These are phyloP conservation scores for Fusarium continuum DNA, from an alignment of 2,329 filamentous ascomycete species.

Conservation along the genomic window DNA sequence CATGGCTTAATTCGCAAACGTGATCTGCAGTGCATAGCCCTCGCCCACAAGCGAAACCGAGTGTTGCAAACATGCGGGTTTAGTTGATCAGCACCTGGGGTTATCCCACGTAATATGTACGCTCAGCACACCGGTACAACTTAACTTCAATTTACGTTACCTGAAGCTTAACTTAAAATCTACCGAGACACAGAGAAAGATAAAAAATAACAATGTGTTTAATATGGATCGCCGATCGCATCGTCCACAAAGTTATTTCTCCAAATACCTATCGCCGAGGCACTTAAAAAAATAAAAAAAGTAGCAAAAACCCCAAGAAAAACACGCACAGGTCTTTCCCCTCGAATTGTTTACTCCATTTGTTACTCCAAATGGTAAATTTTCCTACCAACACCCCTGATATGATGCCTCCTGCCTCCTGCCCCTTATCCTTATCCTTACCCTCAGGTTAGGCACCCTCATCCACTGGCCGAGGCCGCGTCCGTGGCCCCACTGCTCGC, in stretches of 20 bases:
- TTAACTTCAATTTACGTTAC: background rate
- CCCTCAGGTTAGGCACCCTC: too few relatives aligned
- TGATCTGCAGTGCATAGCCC: too few relatives aligned
- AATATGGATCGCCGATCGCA: background rate
- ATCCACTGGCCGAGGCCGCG: slow-evolving; percentile 7
- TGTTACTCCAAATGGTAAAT: background rate
- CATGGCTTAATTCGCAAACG: too few relatives aligned
- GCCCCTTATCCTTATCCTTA: slow-evolving; percentile 2
- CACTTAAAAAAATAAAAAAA: too few relatives aligned
- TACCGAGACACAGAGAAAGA: background rate
- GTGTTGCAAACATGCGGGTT: background rate
- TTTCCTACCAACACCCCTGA: background rate
- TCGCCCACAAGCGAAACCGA: background rate
- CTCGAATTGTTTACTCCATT: slow-evolving; percentile 3
- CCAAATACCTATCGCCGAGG: slow-evolving; percentile 3
- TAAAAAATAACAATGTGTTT: background rate
- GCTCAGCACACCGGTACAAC: background rate
- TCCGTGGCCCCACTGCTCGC: slow-evolving; percentile 19
- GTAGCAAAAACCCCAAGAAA: background rate
- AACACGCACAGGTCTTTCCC: background rate
- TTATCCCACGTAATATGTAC: slow-evolving; percentile 15
- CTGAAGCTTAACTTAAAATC: background rate
- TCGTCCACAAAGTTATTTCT: slow-evolving; percentile 2
- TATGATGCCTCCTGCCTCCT: background rate
- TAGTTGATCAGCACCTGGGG: slow-evolving; percentile 12